These are phyloP conservation scores for Asterochloris erici DNA, from an alignment of 139 green algal species.

Conservation along the genomic window DNA sequence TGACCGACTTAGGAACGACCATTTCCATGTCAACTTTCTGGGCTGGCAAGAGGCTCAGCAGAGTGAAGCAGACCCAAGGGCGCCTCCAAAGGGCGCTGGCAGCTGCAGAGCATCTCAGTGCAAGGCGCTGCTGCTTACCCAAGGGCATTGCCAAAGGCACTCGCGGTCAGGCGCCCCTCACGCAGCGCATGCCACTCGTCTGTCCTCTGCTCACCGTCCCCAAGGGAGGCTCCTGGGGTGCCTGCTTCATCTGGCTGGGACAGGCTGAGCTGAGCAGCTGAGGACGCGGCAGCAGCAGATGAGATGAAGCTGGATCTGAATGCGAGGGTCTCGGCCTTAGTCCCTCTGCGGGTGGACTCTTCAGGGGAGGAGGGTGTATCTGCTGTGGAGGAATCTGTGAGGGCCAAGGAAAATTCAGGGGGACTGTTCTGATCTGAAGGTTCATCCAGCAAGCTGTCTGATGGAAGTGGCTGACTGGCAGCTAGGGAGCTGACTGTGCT, in stretches of 20 bases:
- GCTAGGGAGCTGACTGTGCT: too few relatives aligned
- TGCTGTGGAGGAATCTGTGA: too few relatives aligned
- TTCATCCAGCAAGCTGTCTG: too few relatives aligned
- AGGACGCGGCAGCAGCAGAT: not conserved
- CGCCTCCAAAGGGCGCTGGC: not conserved
- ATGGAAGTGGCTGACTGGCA: too few relatives aligned
- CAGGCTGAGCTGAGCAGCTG: too few relatives aligned
- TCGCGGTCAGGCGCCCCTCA: constrained; percentile 53
- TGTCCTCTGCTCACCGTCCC: constrained; percentile 46
- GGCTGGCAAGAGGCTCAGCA: not conserved
- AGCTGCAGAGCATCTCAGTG: not conserved
- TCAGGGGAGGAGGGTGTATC: not conserved
- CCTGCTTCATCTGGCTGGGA: not conserved
- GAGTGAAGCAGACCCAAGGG: not conserved
- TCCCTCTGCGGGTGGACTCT: not conserved
- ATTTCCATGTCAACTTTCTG: too few relatives aligned
- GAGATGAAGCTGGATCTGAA: constrained; percentile 3
- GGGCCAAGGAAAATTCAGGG: too few relatives aligned
- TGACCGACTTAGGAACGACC: not conserved
- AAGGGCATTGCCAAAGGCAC: constrained; percentile 49
- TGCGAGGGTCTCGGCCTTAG: not conserved
- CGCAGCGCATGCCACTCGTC: constrained; percentile 46
- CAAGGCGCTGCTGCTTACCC: constrained; percentile 26
- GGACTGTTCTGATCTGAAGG: too few relatives aligned
- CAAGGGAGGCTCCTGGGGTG: not conserved